Evolutionary conservation across 1,284 basidiomycete species (phyloP).

Genomic region (Xerocomus minutiporus): DNA sequence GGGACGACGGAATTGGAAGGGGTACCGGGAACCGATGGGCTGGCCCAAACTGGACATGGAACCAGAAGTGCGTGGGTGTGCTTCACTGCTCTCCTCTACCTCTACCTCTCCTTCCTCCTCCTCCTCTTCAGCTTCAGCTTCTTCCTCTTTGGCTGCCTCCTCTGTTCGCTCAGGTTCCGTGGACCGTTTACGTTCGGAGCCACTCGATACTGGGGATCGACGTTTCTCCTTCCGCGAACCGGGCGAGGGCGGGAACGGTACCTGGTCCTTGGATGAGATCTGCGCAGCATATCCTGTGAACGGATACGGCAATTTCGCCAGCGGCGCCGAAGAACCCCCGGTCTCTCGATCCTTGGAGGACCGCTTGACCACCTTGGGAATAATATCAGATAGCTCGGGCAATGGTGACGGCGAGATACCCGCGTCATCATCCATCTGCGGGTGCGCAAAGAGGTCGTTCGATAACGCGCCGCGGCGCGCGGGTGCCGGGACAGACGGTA

Average conservation of each 20-base stretch:
- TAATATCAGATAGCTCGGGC: constrained; percentile 39
- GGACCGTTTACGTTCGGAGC: constrained; percentile 17
- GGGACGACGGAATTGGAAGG: constrained; percentile 62
- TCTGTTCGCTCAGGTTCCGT: constrained; percentile 20
- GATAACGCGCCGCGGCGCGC: constrained; percentile 54
- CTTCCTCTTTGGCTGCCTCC: constrained; percentile 39
- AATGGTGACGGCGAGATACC: constrained; percentile 22
- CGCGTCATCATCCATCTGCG: constrained; percentile 29
- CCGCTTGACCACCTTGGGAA: constrained; percentile 41
- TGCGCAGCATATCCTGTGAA: constrained; percentile 55
- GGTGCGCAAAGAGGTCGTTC: constrained; percentile 58
- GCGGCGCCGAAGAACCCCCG: constrained; percentile 35
- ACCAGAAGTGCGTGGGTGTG: constrained; percentile 58
- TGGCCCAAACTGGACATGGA: constrained; percentile 77
- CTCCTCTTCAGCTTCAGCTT: constrained; percentile 37
- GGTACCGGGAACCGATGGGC: constrained; percentile 65
- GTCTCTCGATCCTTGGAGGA: constrained; percentile 36
- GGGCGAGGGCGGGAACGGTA: constrained; percentile 69
- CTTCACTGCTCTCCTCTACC: constrained; percentile 39
- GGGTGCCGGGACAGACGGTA: constrained; percentile 46
- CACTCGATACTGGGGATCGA: constrained; percentile 23
- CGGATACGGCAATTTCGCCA: constrained; percentile 54
- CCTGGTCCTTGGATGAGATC: constrained; percentile 52
- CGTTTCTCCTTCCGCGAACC: constrained; percentile 36
- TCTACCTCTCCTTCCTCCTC: constrained; percentile 37